These are phyloP conservation scores for Rhizopus stolonifer DNA, from an alignment of 371 early-diverging fungal genomes.

Conservation along the genomic window DNA sequence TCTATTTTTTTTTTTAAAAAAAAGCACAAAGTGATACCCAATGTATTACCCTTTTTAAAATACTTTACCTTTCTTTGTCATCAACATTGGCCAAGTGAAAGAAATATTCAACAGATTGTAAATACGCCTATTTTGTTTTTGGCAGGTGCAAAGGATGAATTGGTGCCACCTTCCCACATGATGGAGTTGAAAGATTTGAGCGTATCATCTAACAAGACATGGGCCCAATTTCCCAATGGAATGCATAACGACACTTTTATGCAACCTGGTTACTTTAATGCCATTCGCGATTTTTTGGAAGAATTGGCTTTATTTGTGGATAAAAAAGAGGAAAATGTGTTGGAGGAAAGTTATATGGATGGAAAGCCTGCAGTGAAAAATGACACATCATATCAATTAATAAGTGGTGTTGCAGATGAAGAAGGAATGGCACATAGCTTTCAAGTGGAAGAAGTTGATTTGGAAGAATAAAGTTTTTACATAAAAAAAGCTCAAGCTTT, in stretches of 20 bases:
- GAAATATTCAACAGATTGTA: conserved; percentile 65
- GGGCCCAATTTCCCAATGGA: conserved; percentile 69
- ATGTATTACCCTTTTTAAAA: conserved; percentile 75
- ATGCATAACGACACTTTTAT: conserved; percentile 86
- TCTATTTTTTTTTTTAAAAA: too few species aligned
- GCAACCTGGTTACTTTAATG: conserved; percentile 84
- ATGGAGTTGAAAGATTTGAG: conserved; percentile 61
- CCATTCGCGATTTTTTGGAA: conserved; percentile 53
- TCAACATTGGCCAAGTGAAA: conserved; percentile 88
- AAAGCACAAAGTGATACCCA: conserved; percentile 85
- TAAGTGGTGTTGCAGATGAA: conserved; percentile 40
- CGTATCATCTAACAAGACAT: conserved; percentile 51
- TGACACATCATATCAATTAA: conserved; percentile 30
- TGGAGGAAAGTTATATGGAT: conserved; percentile 23
- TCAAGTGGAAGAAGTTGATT: conserved; percentile 18
- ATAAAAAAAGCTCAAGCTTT: too few species aligned
- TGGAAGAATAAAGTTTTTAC: conserved; percentile 11
- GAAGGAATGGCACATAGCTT: conserved; percentile 34
- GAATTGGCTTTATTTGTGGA: conserved; percentile 17
- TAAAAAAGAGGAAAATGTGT: conserved; percentile 11
- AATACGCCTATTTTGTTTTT: conserved; percentile 83
- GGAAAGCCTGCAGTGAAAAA: conserved; percentile 15
- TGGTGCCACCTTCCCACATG: conserved; percentile 92
- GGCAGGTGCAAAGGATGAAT: conserved; percentile 80
- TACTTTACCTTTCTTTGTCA: conserved; percentile 79